Percentiles rank a stretch among this genome's conserved stretches.
These are phyloP conservation scores for Coemansia sp. DNA, from an alignment of 192 early-diverging fungal genomes.

Conservation along the genomic window DNA sequence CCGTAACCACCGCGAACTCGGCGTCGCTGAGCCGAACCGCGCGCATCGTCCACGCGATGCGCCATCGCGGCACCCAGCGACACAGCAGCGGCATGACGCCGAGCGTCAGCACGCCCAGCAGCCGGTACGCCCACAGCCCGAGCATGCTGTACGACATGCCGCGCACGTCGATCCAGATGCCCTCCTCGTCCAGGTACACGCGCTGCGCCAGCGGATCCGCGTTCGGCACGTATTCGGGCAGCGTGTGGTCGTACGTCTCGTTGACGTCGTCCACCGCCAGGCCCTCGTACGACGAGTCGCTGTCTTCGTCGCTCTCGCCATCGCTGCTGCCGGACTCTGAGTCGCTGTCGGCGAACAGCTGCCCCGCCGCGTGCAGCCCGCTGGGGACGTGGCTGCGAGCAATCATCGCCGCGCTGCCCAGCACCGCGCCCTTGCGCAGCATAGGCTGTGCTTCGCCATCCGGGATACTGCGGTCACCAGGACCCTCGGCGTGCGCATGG, in stretches of 20 bases:
- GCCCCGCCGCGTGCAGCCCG: slow-evolving; percentile 20
- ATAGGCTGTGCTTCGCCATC: too few relatives aligned
- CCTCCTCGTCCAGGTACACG: slow-evolving; percentile 71
- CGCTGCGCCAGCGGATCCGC: slow-evolving; percentile 41
- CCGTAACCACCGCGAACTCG: slow-evolving; percentile 63
- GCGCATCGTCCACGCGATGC: slow-evolving; percentile 66
- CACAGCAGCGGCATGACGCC: slow-evolving; percentile 75
- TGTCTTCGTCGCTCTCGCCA: slow-evolving; percentile 31
- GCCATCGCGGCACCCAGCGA: slow-evolving; percentile 82
- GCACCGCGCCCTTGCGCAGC: too few relatives aligned
- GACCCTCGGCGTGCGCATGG: neutral
- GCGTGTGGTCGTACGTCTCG: slow-evolving; percentile 50
- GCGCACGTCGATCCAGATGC: slow-evolving; percentile 52
- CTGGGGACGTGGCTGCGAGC: slow-evolving; percentile 25
- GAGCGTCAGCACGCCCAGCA: slow-evolving; percentile 62
- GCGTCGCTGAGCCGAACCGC: slow-evolving; percentile 69
- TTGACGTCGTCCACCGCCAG: slow-evolving; percentile 52
- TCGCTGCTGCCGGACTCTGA: neutral
- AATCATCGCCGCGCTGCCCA: neutral
- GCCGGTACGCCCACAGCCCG: slow-evolving; percentile 59
- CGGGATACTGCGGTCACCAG: neutral
- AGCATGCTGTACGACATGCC: slow-evolving; percentile 61
- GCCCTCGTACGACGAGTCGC: slow-evolving; percentile 48
- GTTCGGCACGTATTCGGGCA: slow-evolving; percentile 51
- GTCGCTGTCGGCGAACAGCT: slow-evolving; percentile 22